These are phyloP conservation scores for Avena eriantha DNA, from an alignment of 176 grass and related monocot genomes.

Conservation along the genomic window DNA sequence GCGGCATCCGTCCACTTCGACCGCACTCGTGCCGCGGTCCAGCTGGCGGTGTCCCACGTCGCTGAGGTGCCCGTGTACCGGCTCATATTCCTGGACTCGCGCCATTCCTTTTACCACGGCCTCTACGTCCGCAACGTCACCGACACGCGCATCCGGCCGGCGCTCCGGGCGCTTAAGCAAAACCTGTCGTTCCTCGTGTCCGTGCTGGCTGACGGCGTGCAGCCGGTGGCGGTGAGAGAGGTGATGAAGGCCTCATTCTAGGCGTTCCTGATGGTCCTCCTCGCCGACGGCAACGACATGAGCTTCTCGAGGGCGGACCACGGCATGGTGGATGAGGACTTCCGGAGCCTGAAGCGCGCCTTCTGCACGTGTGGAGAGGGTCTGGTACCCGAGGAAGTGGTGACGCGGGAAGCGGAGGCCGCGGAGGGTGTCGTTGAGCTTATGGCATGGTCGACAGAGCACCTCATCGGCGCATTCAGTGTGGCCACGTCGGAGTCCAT, in stretches of 20 bases:
- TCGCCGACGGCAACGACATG: slow-evolving; percentile 69
- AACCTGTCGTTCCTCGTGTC: slow-evolving; percentile 75
- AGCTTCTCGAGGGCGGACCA: slow-evolving; percentile 64
- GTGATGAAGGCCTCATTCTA: slow-evolving; percentile 72
- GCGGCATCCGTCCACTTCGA: slow-evolving; percentile 47
- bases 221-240: slow-evolving; percentile 63
- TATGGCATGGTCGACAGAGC: slow-evolving; percentile 70
- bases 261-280: slow-evolving; percentile 80
- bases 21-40: slow-evolving; percentile 50
- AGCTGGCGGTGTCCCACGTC: slow-evolving; percentile 62
- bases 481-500: slow-evolving; percentile 63
- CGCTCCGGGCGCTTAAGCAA: slow-evolving; percentile 71
- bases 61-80: slow-evolving; percentile 78
- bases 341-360: slow-evolving; percentile 73
- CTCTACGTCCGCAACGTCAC: slow-evolving; percentile 56
- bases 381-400: slow-evolving; percentile 66
- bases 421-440: slow-evolving; percentile 66
- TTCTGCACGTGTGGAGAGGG: slow-evolving; percentile 79
- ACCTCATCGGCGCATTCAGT: slow-evolving; percentile 66
- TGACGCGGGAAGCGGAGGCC: slow-evolving; percentile 54
- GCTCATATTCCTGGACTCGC: slow-evolving; percentile 76
- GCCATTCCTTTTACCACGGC: slow-evolving; percentile 61
- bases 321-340: slow-evolving; percentile 66
- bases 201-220: slow-evolving; percentile 65
- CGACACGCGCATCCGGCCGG: slow-evolving; percentile 57